Evolutionary conservation across 139 green algal genomes (phyloP), one percentile per base, ranked within the genome.

Genomic region (Chlorella sp.): DNA sequence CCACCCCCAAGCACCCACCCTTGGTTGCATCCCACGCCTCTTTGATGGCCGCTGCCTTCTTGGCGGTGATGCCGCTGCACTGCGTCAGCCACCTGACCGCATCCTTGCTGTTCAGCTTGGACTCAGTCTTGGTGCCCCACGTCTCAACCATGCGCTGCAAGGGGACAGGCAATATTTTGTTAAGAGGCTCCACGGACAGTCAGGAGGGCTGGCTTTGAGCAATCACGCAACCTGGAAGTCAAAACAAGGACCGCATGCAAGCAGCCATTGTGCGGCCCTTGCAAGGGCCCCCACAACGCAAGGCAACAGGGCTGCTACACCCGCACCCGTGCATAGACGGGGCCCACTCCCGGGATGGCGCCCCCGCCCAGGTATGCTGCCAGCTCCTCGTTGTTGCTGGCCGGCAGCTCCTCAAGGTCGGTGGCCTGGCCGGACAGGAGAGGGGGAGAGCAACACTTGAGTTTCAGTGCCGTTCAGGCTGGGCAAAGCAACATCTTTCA

Each of bases 281-380:
- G n/a, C n/a, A n/a, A n/a, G n/a, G n/a, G n/a, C n/a, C n/a, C n/a
- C n/a, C n/a, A n/a, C n/a, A n/a, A n/a, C n/a, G n/a, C n/a, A n/a
- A n/a, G n/a, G n/a, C n/a, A n/a, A 12, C 64, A 70, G 26, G 11
- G 28, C 64, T 20, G 62, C 62, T 2, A n/a, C 62, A 68, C 23
- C 34, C 79, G 6, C 57, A 81, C 73, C 74, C 64, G 28, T 0
- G 90, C 90, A 3, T 68, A 91, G 36, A 47, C 36, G n/a, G 81
- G 86, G 3, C 90, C 90, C 74, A 93, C 90, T 16, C 89, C 89
- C 18, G 88, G 44, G 36, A 93, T 64, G 20, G 57, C 41, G 12
- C 70, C 82, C 23, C 89, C 83, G 18, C 74, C 78, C 28, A 93
- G 78, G 62, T 89, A 93, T 16, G 79, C 74, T 28, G 69, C 83